These are phyloP conservation scores for Cordyceps tenuipes DNA, from an alignment of 2,329 filamentous ascomycete genomes.

Conservation along the genomic window DNA sequence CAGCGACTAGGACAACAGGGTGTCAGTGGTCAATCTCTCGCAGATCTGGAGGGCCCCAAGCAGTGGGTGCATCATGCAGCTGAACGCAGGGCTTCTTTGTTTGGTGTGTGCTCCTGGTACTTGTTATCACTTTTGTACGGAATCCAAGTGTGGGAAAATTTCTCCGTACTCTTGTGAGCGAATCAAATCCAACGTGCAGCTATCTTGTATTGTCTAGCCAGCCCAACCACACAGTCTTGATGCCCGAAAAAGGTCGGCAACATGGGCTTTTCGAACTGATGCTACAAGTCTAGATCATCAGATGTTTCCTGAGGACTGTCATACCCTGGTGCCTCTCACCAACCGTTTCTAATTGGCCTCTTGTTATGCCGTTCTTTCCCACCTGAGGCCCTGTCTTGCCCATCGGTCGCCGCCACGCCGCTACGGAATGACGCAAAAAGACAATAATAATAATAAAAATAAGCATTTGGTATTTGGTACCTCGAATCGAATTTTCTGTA, in stretches of 20 bases:
- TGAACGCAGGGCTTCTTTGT: not conserved
- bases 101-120: too few relatives aligned
- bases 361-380: not conserved
- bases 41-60: not conserved
- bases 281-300: not conserved
- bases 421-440: not conserved
- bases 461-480: not conserved
- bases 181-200: too few relatives aligned
- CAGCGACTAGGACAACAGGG: not conserved
- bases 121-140: too few relatives aligned
- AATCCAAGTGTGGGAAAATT: too few relatives aligned
- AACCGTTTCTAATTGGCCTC: not conserved
- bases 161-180: too few relatives aligned
- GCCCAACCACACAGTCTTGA: not conserved
- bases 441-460: not conserved
- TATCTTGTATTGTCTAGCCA: too few relatives aligned
- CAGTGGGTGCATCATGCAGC: too few relatives aligned
- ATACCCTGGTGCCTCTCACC: not conserved
- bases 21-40: slow-evolving; percentile 4
- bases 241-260: not conserved
- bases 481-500: too few relatives aligned
- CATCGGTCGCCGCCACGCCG: slow-evolving; percentile 8
- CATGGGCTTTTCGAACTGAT: not conserved
- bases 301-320: not conserved
- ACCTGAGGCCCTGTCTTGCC: slow-evolving; percentile 7